Conservation (phyloP, 2,329 filamentous ascomycete genomes). For the Pezicula rhizophila region DNA sequence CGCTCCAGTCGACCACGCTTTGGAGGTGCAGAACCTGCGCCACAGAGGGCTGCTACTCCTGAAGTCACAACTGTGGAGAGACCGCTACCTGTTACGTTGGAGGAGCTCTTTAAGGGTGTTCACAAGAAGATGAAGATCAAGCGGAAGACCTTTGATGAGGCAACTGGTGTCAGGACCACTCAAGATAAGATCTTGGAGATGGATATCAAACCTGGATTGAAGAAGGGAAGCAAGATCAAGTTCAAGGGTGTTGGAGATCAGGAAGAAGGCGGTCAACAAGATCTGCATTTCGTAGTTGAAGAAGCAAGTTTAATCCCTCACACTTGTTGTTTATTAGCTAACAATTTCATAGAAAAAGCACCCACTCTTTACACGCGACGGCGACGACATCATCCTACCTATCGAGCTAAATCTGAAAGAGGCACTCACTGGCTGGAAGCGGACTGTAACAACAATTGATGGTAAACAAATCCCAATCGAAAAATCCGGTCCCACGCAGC, state of each 20-base stretch:
- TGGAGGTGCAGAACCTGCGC: slow-evolving; percentile 34
- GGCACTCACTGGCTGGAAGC: slow-evolving; percentile 86
- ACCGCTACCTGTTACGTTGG: slow-evolving; percentile 71
- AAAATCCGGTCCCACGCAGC: slow-evolving; percentile 78
- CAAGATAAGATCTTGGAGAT: slow-evolving; percentile 91
- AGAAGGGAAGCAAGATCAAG: slow-evolving; percentile 97
- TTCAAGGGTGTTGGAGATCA: slow-evolving; percentile 97
- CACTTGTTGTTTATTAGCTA: slow-evolving; percentile 27
- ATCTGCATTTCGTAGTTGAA: slow-evolving; percentile 89
- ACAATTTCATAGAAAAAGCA: slow-evolving; percentile 69
- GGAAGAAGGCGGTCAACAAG: slow-evolving; percentile 91
- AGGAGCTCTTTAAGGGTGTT: slow-evolving; percentile 80
- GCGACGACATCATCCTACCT: slow-evolving; percentile 75
- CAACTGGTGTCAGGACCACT: slow-evolving; percentile 73
- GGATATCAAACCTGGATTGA: slow-evolving; percentile 90
- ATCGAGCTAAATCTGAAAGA: slow-evolving; percentile 87
- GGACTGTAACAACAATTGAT: slow-evolving; percentile 90
- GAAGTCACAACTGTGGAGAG: slow-evolving; percentile 90
- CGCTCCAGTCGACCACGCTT: slow-evolving; percentile 35
- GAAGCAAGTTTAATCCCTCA: slow-evolving; percentile 57
- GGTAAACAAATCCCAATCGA: slow-evolving; percentile 76
- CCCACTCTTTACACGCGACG: slow-evolving; percentile 75
- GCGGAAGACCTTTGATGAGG: slow-evolving; percentile 82
- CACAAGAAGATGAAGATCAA: slow-evolving; percentile 99
- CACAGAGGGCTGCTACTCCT: slow-evolving; percentile 48